phyloP scores from a whole-genome alignment of 352 stramenopile species.

The Phytopythium vexans region DNA sequence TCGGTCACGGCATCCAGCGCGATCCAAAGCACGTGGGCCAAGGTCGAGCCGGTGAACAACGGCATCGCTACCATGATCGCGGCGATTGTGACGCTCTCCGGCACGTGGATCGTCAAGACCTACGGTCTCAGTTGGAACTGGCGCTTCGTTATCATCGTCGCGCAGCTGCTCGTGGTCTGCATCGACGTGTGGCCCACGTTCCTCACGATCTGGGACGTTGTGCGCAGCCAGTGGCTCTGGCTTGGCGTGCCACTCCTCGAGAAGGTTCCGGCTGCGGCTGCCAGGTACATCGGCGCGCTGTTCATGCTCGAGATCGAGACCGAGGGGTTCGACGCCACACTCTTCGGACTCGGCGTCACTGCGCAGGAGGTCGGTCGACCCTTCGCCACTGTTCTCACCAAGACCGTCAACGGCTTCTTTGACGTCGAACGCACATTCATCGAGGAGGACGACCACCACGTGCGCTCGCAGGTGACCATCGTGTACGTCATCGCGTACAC shows the following conservation, averaged over 20 bases:
- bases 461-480: constrained; percentile 48
- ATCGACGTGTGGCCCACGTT: constrained; percentile 48
- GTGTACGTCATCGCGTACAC: constrained; percentile 59
- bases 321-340: constrained; percentile 45
- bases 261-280: constrained; percentile 35
- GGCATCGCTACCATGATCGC: constrained; percentile 49
- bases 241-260: constrained; percentile 55
- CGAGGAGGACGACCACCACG: constrained; percentile 33
- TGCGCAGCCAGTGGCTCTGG: constrained; percentile 71
- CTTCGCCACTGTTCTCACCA: constrained; percentile 54
- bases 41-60: constrained; percentile 61
- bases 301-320: constrained; percentile 55
- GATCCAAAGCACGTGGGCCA: constrained; percentile 55
- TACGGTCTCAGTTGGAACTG: constrained; percentile 54
- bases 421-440: constrained; percentile 47
- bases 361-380: constrained; percentile 36
- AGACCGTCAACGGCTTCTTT: constrained; percentile 53
- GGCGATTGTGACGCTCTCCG: constrained; percentile 38
- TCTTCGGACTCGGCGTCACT: constrained; percentile 45
- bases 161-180: constrained; percentile 40
- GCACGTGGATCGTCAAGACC: constrained; percentile 27
- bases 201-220: constrained; percentile 64
- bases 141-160: constrained; percentile 35
- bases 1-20: constrained; percentile 44
- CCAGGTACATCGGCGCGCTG: constrained; percentile 38